A percentile compares a stretch with the other conserved stretches of the same genome.
These are phyloP conservation scores for Leishmania aethiopica DNA, from an alignment of 208 protist species.

Conservation along the genomic window DNA sequence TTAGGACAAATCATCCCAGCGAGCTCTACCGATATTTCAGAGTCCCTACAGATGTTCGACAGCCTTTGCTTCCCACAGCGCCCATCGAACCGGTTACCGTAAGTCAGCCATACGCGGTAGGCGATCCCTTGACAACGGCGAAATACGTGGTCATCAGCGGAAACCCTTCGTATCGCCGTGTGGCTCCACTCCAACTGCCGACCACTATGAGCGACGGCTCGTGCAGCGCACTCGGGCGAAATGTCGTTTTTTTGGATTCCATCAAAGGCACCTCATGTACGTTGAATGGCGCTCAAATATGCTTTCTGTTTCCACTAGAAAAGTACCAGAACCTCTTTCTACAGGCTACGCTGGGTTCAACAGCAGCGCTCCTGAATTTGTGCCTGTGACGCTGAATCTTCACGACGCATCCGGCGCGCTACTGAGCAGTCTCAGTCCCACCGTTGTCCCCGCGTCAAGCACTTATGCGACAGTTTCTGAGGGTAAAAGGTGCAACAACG, in stretches of 20 bases:
- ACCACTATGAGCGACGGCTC: constrained; percentile 37
- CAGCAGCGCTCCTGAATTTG: constrained; percentile 6
- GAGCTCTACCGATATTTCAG: constrained; percentile 70
- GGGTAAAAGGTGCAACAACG: constrained; percentile 52
- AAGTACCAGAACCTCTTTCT: constrained; percentile 64
- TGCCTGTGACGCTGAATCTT: constrained; percentile 45
- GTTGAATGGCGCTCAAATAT: constrained; percentile 50
- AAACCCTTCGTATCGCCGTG: constrained; percentile 27
- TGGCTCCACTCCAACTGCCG: constrained; percentile 49
- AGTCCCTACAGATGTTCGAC: constrained; percentile 48
- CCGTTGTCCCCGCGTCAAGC: constrained; percentile 1
- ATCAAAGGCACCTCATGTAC: constrained; percentile 52
- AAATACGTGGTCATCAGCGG: constrained; percentile 30
- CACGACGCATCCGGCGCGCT: constrained; percentile 28
- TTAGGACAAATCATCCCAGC: constrained; percentile 62
- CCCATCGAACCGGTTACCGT: neutral
- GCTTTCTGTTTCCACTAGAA: constrained; percentile 38
- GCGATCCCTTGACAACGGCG: constrained; percentile 29
- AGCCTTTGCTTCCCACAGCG: constrained; percentile 19
- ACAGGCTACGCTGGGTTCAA: constrained; percentile 15
- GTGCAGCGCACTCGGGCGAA: constrained; percentile 36
- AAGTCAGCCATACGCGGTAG: constrained; percentile 29
- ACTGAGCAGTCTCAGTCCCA: constrained; percentile 39
- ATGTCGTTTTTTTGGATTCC: constrained; percentile 57
- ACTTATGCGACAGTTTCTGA: constrained; percentile 40